A percentile compares a stretch with the other conserved stretches of the same genome.
Evolutionary conservation across 2,329 filamentous ascomycete species (phyloP).

Genomic region (Akanthomyces muscarius): DNA sequence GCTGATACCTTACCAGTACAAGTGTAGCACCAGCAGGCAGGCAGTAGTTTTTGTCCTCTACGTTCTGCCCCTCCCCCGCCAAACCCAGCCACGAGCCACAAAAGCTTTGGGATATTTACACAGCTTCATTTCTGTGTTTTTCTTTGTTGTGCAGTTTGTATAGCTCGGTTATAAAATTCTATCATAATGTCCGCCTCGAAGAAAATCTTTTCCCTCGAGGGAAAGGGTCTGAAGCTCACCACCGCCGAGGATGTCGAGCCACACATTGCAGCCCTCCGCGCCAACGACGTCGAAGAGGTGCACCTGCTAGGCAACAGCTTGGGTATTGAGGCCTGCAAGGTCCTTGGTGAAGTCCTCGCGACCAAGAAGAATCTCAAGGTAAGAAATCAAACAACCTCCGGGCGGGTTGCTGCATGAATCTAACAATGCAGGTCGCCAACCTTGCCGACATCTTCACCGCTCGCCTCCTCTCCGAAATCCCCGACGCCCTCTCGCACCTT

Average conservation of each 20-base stretch:
- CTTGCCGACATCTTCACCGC: conserved; percentile 97
- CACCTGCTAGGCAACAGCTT: conserved; percentile 87
- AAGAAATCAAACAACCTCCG: conserved; percentile 24
- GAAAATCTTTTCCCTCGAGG: conserved; percentile 85
- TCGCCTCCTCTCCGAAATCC: conserved; percentile 89
- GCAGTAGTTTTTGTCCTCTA: neutral
- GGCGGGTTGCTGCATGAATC: neutral
- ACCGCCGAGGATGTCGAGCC: conserved; percentile 80
- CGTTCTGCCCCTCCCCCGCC: conserved; percentile 19
- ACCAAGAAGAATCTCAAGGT: conserved; percentile 81
- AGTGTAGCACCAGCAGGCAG: neutral
- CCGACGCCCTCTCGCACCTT: conserved; percentile 78
- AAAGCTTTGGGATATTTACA: conserved; percentile 7
- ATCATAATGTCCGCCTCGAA: conserved; percentile 44
- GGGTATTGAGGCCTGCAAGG: conserved; percentile 81
- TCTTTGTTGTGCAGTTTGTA: neutral
- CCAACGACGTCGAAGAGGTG: conserved; percentile 79
- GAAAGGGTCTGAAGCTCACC: conserved; percentile 88
- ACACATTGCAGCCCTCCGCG: conserved; percentile 71
- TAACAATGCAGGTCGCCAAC: conserved; percentile 63
- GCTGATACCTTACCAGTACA: neutral
- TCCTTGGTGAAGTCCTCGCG: conserved; percentile 75
- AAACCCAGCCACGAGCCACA: conserved; percentile 12
- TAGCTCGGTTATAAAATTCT: neutral
- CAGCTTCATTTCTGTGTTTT: neutral